These are phyloP conservation scores for Prototheca cutis DNA, from an alignment of 163 green algal species.

Conservation along the genomic window DNA sequence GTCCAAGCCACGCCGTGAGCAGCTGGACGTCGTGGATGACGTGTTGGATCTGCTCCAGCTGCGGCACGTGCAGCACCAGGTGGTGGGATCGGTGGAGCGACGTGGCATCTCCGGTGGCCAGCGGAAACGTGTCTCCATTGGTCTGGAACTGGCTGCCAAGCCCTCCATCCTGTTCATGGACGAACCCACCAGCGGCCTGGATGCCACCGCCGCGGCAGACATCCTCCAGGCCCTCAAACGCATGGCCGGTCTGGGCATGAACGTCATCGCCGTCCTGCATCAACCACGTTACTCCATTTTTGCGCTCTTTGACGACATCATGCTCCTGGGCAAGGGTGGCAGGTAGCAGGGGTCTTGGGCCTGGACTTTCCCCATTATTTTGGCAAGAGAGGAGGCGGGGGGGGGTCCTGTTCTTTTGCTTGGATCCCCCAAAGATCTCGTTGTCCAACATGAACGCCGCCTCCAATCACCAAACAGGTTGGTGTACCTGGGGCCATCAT, in stretches of 20 bases:
- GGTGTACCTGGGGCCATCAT: conserved; percentile 53
- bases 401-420: no score
- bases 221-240: conserved; percentile 44
- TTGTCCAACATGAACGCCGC: no score
- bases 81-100: conserved; percentile 49
- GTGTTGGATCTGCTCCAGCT: conserved; percentile 45
- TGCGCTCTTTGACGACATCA: conserved; percentile 66
- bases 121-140: conserved; percentile 86
- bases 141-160: conserved; percentile 62
- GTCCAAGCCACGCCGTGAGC: conserved; percentile 18
- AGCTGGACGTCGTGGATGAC: conserved; percentile 29
- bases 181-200: conserved; percentile 70
- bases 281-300: conserved; percentile 73
- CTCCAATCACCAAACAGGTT: no score
- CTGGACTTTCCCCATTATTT: no score
- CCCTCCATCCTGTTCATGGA: conserved; percentile 77
- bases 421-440: no score
- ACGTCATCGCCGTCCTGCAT: conserved; percentile 60
- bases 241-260: conserved; percentile 61
- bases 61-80: conserved; percentile 40
- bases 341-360: no score
- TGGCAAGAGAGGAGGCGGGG: no score
- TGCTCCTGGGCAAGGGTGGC: conserved; percentile 53
- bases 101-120: conserved; percentile 73
- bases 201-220: conserved; percentile 54